Percentiles rank a stretch among this genome's conserved stretches.
Conservation (phyloP, 2,329 filamentous ascomycete genomes). For the Diaporthe vaccinii region DNA sequence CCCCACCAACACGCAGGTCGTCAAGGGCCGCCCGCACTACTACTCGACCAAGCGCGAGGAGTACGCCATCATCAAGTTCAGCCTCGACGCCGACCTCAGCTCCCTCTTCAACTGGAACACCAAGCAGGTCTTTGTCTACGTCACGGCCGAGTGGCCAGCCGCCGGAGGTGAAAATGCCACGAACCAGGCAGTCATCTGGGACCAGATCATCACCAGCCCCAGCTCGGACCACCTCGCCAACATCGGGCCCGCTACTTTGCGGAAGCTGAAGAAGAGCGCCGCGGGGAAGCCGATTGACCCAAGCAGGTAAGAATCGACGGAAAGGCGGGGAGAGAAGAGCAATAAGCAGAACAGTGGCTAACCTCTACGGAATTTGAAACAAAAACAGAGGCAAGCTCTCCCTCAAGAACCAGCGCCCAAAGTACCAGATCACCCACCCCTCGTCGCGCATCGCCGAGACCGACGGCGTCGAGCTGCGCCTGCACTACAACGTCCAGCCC, state of each 20-base stretch:
- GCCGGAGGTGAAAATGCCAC: slow-evolving; percentile 54
- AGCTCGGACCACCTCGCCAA: slow-evolving; percentile 74
- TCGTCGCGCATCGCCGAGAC: slow-evolving; percentile 81
- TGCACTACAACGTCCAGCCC: slow-evolving; percentile 98
- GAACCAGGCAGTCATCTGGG: slow-evolving; percentile 93
- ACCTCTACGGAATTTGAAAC: neutral
- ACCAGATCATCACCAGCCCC: slow-evolving; percentile 87
- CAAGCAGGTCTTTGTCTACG: slow-evolving; percentile 97
- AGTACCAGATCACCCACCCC: slow-evolving; percentile 97
- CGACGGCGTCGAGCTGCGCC: slow-evolving; percentile 79
- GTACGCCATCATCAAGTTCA: slow-evolving; percentile 94
- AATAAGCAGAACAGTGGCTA: neutral
- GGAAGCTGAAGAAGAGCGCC: slow-evolving; percentile 72
- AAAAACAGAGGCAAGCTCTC: slow-evolving; percentile 75
- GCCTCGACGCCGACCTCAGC: slow-evolving; percentile 89
- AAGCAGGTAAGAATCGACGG: slow-evolving; percentile 59
- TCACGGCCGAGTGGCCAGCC: slow-evolving; percentile 81
- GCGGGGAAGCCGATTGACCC: slow-evolving; percentile 73
- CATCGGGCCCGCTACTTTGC: slow-evolving; percentile 70
- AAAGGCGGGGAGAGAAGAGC: neutral
- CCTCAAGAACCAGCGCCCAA: slow-evolving; percentile 88
- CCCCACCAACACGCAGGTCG: slow-evolving; percentile 87
- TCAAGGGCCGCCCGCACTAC: slow-evolving; percentile 95
- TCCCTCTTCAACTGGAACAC: slow-evolving; percentile 99
- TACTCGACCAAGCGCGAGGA: slow-evolving; percentile 94